Conservation (phyloP, 2,329 filamentous ascomycete genomes). For the Trichoderma sp. region DNA sequence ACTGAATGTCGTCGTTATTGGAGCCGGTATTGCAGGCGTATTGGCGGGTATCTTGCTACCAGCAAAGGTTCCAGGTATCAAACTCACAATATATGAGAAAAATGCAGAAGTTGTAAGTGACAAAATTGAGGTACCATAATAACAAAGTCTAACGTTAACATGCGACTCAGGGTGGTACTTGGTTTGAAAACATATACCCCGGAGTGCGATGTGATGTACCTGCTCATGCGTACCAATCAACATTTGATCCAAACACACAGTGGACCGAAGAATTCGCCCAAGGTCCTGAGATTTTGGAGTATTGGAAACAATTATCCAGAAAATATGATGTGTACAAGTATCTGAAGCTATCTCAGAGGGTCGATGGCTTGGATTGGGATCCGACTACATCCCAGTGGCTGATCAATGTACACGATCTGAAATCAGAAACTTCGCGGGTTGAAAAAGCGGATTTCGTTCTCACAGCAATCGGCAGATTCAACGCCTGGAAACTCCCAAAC, state of each 20-base stretch:
- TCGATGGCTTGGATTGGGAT: conserved; percentile 62
- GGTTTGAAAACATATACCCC: conserved; percentile 63
- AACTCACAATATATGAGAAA: conserved; percentile 70
- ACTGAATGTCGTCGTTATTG: conserved; percentile 44
- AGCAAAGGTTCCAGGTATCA: conserved; percentile 67
- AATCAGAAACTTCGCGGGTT: conserved; percentile 43
- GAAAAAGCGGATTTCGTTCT: conserved; percentile 64
- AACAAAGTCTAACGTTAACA: too few relatives aligned
- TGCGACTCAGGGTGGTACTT: conserved; percentile 51
- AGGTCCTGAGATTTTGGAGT: conserved; percentile 67
- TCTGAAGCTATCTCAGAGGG: conserved; percentile 58
- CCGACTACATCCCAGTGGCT: conserved; percentile 58
- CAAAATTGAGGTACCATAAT: not conserved
- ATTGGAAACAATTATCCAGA: conserved; percentile 64
- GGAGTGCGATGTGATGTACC: conserved; percentile 71
- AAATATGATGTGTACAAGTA: conserved; percentile 68
- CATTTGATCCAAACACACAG: conserved; percentile 68
- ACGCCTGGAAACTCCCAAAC: conserved; percentile 65
- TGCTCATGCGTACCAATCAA: conserved; percentile 70
- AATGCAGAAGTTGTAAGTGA: conserved; percentile 65
- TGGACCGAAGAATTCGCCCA: conserved; percentile 72
- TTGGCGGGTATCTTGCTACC: conserved; percentile 68
- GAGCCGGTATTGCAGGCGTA: conserved; percentile 43
- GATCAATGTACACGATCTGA: conserved; percentile 46
- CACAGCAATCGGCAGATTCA: conserved; percentile 67